Conservation (phyloP, 148 eudicot species). For the Vaccinium vitisidaea region DNA sequence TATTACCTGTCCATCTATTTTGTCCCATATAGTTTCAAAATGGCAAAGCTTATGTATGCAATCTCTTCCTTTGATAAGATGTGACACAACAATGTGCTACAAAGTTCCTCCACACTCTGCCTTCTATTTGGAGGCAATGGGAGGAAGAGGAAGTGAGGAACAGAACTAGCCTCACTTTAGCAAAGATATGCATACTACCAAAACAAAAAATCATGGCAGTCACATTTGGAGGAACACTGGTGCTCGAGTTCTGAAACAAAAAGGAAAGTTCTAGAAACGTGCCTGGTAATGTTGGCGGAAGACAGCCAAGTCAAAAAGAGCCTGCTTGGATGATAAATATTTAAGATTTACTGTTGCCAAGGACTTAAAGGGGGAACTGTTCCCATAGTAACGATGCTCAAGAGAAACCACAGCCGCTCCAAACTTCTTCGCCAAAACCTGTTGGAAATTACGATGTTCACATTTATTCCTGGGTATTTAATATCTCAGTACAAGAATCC, state of each 20-base stretch:
- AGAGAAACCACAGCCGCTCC: constrained; percentile 96
- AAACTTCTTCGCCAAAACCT: constrained; percentile 95
- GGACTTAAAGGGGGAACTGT: constrained; percentile 80
- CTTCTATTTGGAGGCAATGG: neutral
- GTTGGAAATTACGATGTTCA: constrained; percentile 20
- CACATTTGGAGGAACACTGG: neutral
- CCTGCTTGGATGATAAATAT: constrained; percentile 94
- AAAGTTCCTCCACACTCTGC: constrained; percentile 6
- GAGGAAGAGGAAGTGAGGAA: neutral
- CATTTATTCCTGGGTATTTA: neutral
- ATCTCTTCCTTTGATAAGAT: neutral
- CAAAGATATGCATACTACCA: neutral
- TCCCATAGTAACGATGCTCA: constrained; percentile 98
- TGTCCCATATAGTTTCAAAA: neutral
- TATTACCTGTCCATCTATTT: neutral
- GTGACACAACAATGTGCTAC: neutral
- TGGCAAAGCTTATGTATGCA: neutral
- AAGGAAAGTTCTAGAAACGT: constrained; percentile 10
- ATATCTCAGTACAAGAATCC: neutral
- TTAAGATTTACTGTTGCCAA: constrained; percentile 68
- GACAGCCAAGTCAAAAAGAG: constrained; percentile 89
- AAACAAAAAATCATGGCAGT: neutral
- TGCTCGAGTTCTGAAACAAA: neutral
- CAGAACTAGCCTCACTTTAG: neutral
- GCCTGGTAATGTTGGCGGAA: constrained; percentile 95